Conservation (phyloP, 495 filamentous ascomycete species). For the Neohortaea acidophila region DNA sequence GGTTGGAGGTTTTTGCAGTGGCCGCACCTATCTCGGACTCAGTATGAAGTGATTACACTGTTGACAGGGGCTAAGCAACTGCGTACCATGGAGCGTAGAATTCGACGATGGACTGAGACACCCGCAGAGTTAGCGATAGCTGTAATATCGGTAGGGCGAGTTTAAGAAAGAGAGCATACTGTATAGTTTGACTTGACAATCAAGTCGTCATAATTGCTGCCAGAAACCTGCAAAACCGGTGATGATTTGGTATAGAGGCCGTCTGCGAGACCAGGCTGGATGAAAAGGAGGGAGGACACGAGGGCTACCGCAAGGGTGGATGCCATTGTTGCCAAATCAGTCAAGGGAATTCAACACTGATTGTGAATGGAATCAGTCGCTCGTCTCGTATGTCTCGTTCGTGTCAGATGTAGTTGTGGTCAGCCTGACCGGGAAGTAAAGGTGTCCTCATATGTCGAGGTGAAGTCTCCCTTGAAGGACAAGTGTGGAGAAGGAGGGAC, state of each 20-base stretch:
- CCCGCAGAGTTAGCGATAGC: neutral
- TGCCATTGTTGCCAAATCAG: no score
- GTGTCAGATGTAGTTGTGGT: no score
- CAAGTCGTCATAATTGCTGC: conserved; percentile 67
- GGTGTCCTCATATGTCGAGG: no score
- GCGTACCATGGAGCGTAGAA: conserved; percentile 75
- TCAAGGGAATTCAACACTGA: no score
- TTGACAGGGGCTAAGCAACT: neutral
- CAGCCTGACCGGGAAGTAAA: no score
- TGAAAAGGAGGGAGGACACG: conserved; percentile 38
- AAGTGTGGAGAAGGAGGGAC: no score
- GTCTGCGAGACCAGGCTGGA: conserved; percentile 48
- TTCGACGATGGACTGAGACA: conserved; percentile 16
- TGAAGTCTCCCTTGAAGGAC: no score
- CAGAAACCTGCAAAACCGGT: conserved; percentile 71
- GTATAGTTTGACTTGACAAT: conserved; percentile 83
- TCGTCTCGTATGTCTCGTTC: no score
- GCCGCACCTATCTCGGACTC: conserved; percentile 41
- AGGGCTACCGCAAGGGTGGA: no score
- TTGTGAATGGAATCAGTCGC: no score
- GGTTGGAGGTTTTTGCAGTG: conserved; percentile 94
- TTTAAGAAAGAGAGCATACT: conserved; percentile 57
- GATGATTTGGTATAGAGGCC: conserved; percentile 76
- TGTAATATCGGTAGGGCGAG: neutral
- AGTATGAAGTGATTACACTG: neutral